Base-by-base conservation (phyloP, 1,284 basidiomycete genomes). In the Ganoderma meredithae region DNA sequence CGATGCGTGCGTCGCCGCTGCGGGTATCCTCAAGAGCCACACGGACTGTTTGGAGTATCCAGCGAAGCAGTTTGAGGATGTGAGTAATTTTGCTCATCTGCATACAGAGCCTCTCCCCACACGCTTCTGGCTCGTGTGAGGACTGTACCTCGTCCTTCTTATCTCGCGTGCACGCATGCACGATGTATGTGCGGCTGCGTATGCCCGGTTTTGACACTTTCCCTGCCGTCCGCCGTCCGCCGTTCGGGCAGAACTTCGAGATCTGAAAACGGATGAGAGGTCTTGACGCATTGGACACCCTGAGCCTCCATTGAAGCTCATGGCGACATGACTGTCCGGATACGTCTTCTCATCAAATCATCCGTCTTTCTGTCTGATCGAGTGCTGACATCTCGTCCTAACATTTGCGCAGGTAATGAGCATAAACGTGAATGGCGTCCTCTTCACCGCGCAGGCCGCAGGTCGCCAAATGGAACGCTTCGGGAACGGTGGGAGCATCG, bases 361-460 rank as follows among this genome's bases (percentile, higher is more conserved):
- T 12, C 55, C 39, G 17, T 36, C 0, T 49, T 9, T 31, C 36
- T 8, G 36, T 43, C 17, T 27, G 44, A 43, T 44, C 15, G 22
- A 25, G 7, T 10, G 13, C 63, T 65, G 60, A 68, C 63, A 60
- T 33, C 60, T 19, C 19, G 25, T 27, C 9, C 55, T 33, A 19
- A 17, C 47, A 15, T 15, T 47, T 39, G 8, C 39, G 39, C 69
- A 90, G 89, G 89, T 95, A 58, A 80, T 93, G 76, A 86, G 87
- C 66, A 88, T 96, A 66, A 95, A 96, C 80, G 86, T 89, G 53
- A 90, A 87, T 65, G 94, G 94, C 1, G 92, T 92, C 39, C 80
- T 95, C 70, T 90, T 89, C 75, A 92, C 92, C 9, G 92, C 92
- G 8, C 92, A 94, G 77, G 92, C 92, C 0, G 93, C 90, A 12